These are phyloP conservation scores for Platanthera zijinensis DNA, from an alignment of 106 monocot genomes.

Conservation along the genomic window DNA sequence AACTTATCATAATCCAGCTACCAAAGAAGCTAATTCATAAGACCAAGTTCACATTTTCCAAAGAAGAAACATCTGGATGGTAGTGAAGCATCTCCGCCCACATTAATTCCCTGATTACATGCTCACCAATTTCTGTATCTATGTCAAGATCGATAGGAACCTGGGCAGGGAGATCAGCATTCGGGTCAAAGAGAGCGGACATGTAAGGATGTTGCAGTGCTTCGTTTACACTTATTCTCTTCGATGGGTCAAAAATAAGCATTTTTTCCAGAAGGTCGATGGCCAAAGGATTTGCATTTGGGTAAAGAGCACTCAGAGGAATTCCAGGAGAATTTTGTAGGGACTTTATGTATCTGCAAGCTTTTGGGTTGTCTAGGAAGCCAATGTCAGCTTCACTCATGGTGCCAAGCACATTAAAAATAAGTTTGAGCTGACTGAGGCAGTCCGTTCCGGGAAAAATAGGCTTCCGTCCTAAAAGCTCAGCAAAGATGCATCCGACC, in stretches of 20 bases:
- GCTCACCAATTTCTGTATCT: conserved; percentile 57
- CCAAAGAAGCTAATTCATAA: neutral
- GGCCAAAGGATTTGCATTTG: conserved; percentile 58
- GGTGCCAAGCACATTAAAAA: conserved; percentile 75
- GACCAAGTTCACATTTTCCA: neutral
- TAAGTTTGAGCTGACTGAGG: conserved; percentile 85
- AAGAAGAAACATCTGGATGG: conserved; percentile 46
- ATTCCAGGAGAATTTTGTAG: conserved; percentile 51
- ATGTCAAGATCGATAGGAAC: conserved; percentile 66
- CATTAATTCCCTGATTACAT: conserved; percentile 65
- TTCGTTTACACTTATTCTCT: conserved; percentile 69
- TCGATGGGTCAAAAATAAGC: conserved; percentile 76
- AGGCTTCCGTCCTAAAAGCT: conserved; percentile 74
- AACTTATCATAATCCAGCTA: neutral
- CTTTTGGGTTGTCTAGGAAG: conserved; percentile 84
- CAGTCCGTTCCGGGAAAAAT: conserved; percentile 80
- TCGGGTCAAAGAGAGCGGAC: conserved; percentile 63
- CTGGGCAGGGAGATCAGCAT: conserved; percentile 41
- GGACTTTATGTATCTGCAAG: conserved; percentile 58
- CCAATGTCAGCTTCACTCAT: conserved; percentile 51
- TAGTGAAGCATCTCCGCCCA: conserved; percentile 78
- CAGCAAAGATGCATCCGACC: conserved; percentile 89
- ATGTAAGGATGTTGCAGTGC: conserved; percentile 75
- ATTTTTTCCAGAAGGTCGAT: conserved; percentile 66
- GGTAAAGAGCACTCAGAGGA: conserved; percentile 43